These are phyloP conservation scores for Nepenthes mirabilis DNA, from an alignment of 148 eudicot species.

Conservation along the genomic window DNA sequence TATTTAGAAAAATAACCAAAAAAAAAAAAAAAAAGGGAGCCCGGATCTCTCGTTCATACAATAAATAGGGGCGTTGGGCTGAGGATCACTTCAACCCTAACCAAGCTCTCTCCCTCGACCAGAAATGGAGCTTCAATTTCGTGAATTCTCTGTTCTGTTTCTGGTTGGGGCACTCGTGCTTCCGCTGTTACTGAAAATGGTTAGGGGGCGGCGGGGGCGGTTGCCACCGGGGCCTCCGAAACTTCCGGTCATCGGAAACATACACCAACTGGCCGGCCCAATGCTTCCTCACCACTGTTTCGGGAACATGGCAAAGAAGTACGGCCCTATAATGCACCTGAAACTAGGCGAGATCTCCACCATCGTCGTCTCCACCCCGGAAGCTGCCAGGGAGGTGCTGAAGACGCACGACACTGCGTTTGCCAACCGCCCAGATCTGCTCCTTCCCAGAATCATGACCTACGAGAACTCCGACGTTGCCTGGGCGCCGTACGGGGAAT, in stretches of 20 bases:
- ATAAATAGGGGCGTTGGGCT: too few species aligned
- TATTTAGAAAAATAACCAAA: too few species aligned
- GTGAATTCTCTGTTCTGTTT: too few species aligned
- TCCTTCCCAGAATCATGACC: neutral
- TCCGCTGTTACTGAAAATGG: too few species aligned
- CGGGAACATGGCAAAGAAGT: constrained; percentile 6
- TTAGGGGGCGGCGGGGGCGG: neutral
- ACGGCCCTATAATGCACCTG: constrained; percentile 14
- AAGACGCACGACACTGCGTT: constrained; percentile 10
- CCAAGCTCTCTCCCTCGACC: too few species aligned
- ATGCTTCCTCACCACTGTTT: neutral
- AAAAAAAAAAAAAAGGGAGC: too few species aligned
- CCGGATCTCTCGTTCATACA: too few species aligned
- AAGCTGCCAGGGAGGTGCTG: constrained; percentile 6
- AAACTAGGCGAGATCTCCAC: constrained; percentile 6
- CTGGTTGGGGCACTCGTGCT: too few species aligned
- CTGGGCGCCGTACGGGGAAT: constrained; percentile 6
- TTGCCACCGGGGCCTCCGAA: constrained; percentile 6
- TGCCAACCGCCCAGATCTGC: constrained; percentile 2
- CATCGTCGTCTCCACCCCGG: constrained; percentile 4
- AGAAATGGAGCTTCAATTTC: too few species aligned
- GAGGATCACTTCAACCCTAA: too few species aligned
- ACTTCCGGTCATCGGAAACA: constrained; percentile 4
- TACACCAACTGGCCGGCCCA: neutral
- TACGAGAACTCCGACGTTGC: neutral